phyloP scores from a whole-genome alignment of 169 alveolate genomes.

The Plasmodium knowlesi region DNA sequence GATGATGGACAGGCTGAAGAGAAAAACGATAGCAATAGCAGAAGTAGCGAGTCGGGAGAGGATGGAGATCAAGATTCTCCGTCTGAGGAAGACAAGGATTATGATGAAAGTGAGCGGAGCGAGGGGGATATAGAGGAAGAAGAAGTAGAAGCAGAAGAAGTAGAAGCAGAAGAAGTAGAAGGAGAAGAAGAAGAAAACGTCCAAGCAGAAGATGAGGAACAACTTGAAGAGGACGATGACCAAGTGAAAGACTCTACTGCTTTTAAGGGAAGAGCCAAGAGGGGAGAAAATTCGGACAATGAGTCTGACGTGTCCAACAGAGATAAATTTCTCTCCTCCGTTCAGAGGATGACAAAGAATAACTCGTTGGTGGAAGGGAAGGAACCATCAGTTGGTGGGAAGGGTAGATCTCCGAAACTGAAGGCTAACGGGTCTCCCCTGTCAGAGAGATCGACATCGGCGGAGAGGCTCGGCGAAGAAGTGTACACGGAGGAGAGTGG shows the following conservation, averaged over 20 bases:
- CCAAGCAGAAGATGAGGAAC: not conserved
- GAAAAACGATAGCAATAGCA: not conserved
- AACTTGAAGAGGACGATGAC: not conserved
- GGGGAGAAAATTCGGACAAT: not conserved
- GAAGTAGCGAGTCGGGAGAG: not conserved
- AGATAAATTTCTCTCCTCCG: no score
- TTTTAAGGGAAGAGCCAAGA: not conserved
- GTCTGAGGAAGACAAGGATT: conserved; percentile 77
- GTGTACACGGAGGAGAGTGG: conserved; percentile 47
- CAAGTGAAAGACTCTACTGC: not conserved
- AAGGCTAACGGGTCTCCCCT: not conserved
- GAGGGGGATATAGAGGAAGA: conserved; percentile 38
- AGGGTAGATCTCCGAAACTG: not conserved
- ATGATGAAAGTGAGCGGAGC: conserved; percentile 83
- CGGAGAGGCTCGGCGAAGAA: not conserved
- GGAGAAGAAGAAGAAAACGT: not conserved
- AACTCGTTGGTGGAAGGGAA: not conserved
- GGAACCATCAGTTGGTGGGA: not conserved
- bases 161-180: conserved; percentile 3
- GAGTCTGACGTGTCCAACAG: not conserved
- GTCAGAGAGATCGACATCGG: conserved; percentile 8
- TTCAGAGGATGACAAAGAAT: not conserved
- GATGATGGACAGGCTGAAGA: not conserved
- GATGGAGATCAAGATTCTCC: conserved; percentile 71
- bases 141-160: not conserved